Percentiles rank a stretch among this genome's conserved stretches.
Conservation (phyloP, 306 rosid species). For the Begonia peltatifolia region DNA sequence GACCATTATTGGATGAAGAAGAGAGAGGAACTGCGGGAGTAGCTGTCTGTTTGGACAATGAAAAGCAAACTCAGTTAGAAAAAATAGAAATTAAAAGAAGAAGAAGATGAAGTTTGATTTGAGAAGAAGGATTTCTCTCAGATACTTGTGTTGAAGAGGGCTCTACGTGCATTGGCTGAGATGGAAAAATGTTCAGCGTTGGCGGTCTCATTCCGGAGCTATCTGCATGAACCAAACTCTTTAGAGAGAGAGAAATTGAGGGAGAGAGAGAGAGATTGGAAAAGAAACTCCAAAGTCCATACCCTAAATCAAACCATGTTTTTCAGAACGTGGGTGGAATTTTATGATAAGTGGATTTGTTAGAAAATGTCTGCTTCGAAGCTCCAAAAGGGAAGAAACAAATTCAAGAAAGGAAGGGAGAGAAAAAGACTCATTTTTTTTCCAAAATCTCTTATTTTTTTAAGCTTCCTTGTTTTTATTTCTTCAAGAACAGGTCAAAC, state of each 20-base stretch:
- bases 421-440: no score
- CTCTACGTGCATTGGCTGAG: constrained; percentile 4
- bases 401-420: no score
- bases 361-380: no score
- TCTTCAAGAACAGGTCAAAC: not conserved
- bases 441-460: no score
- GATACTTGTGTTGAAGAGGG: constrained; percentile 1
- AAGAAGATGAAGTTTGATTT: not conserved
- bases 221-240: not conserved
- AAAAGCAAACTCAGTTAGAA: not conserved
- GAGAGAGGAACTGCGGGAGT: not conserved
- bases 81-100: no score
- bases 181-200: constrained; percentile 1
- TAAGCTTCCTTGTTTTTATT: not conserved
- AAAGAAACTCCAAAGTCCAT: no score
- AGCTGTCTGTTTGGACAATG: not conserved
- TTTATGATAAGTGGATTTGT: no score
- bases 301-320: no score
- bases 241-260: constrained; percentile 1
- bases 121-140: no score
- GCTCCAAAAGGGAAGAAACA: no score
- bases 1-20: not conserved
- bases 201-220: constrained; percentile 1
- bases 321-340: no score
- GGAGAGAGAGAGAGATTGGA: not conserved